Evolutionary conservation across 805 yeast species (phyloP).

Genomic region (Candida quercuum): DNA sequence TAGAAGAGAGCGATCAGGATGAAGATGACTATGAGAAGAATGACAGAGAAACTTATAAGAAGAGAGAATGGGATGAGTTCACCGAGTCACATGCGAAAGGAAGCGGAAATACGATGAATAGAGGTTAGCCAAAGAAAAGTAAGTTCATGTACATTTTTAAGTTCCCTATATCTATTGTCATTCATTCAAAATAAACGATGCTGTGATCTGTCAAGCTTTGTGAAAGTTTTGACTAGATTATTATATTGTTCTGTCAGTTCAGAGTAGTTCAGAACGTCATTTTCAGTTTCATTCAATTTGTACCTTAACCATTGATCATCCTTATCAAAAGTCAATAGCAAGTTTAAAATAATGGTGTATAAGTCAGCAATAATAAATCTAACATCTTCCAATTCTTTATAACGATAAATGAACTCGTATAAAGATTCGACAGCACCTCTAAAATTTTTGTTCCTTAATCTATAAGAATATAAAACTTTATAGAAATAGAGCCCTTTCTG

Average conservation of each 20-base stretch:
- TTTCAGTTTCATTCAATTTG: slow-evolving; percentile 15
- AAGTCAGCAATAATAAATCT: slow-evolving; percentile 26
- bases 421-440: slow-evolving; percentile 43
- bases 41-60: slow-evolving; percentile 67
- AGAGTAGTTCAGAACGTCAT: slow-evolving; percentile 16
- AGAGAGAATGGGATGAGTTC: slow-evolving; percentile 91
- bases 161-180: too few species aligned
- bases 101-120: slow-evolving; percentile 78
- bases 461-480: slow-evolving; percentile 46
- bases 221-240: not conserved
- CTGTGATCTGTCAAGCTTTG: not conserved
- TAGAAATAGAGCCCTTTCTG: slow-evolving; percentile 35
- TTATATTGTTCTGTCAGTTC: slow-evolving; percentile 13
- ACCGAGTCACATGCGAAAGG: slow-evolving; percentile 83
- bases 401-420: slow-evolving; percentile 33
- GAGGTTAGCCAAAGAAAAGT: slow-evolving; percentile 34
- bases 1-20: slow-evolving; percentile 29
- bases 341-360: slow-evolving; percentile 34
- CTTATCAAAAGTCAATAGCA: slow-evolving; percentile 29
- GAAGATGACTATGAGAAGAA: slow-evolving; percentile 58
- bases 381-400: slow-evolving; percentile 4
- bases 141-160: too few species aligned
- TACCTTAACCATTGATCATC: slow-evolving; percentile 38
- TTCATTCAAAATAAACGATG: not conserved
- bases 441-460: slow-evolving; percentile 43